Evolutionary conservation across 2,329 filamentous ascomycete species (phyloP), one percentile per base, ranked within the genome.

Genomic region (Aspergillus bombycis): DNA sequence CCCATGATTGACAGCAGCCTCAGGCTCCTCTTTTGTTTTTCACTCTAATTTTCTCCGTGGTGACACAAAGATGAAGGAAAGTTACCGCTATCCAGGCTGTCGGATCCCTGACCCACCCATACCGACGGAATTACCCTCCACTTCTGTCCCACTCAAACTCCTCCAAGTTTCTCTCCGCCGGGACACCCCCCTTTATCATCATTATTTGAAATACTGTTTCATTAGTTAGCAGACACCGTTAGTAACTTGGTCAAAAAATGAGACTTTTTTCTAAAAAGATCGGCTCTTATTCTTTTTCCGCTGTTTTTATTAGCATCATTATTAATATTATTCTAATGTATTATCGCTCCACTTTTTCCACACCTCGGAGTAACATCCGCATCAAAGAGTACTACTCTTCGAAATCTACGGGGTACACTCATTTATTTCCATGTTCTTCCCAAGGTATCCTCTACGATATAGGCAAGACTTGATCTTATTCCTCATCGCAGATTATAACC

Each of bases 1-100:
- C 46, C 12, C 23, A 16, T 28, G 12, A n/a, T 16, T 12, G 34
- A 19, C 19, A 7, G 19, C 3, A 11, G 26, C 11, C 26, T 52
- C 11, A 28, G 46, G 46, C 23, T 30, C 8, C 9, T 32, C 5
- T n/a, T 50, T 12, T 32, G 9, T 8, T 21, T 34, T n/a, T 55
- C 36, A 23, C 36, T 55, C 38, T 38, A 41, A 41, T 23, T 55
- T 32, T 41, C 41, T 46, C 45, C 52, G 58, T 55, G 28, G 52
- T 34, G 26, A 43, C 52, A 52, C 32, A 53, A 57, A 52, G 23
- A 45, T 57, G 32, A 62, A 58, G 62, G 57, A 60, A 60, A 65
- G 53, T 57, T 64, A 63, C 65, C 63, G 64, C 65, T 62, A 64
- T 63, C 69, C 69, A 71, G 60, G 65, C 68, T 70, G 67, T 65